phyloP scores from a whole-genome alignment of 2,329 filamentous ascomycete species.

The Hyphodiscus sp. region DNA sequence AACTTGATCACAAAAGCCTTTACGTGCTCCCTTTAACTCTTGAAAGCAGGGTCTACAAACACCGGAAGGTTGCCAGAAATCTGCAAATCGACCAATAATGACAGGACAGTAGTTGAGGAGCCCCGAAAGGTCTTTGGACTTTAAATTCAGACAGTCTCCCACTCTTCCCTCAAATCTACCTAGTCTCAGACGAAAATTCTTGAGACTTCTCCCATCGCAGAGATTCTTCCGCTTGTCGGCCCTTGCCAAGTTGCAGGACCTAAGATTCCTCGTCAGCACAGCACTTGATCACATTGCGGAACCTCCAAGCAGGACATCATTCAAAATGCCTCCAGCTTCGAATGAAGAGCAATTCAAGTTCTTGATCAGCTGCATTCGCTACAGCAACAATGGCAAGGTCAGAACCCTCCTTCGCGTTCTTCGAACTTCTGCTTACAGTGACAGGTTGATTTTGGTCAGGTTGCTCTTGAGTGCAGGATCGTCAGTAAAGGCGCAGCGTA shows the following conservation, averaged over 20 bases:
- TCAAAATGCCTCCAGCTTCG: slow-evolving; percentile 42
- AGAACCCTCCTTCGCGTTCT: slow-evolving; percentile 11
- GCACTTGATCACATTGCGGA: neutral
- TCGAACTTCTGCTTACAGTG: neutral
- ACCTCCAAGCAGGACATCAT: neutral
- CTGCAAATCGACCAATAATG: slow-evolving; percentile 18
- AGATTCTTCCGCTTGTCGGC: slow-evolving; percentile 5
- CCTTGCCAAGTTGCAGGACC: slow-evolving; percentile 6
- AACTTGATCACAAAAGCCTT: neutral
- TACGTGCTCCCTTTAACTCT: neutral
- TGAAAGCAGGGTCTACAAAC: slow-evolving; percentile 1
- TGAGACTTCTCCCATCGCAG: slow-evolving; percentile 9
- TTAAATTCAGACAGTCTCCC: slow-evolving; percentile 16
- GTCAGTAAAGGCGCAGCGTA: slow-evolving; percentile 64
- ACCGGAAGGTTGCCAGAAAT: slow-evolving; percentile 9
- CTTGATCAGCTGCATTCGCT: slow-evolving; percentile 57
- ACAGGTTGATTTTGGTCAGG: slow-evolving; percentile 58
- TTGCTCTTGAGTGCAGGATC: slow-evolving; percentile 58
- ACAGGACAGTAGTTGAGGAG: slow-evolving; percentile 11
- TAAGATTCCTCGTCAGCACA: neutral
- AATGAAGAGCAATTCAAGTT: slow-evolving; percentile 58
- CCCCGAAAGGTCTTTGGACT: slow-evolving; percentile 8
- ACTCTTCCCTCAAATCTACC: slow-evolving; percentile 4
- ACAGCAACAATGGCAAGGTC: slow-evolving; percentile 55
- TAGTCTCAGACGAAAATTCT: slow-evolving; percentile 9